phyloP scores from a whole-genome alignment of 805 yeast genomes.

The Teunomyces gatunensis region DNA sequence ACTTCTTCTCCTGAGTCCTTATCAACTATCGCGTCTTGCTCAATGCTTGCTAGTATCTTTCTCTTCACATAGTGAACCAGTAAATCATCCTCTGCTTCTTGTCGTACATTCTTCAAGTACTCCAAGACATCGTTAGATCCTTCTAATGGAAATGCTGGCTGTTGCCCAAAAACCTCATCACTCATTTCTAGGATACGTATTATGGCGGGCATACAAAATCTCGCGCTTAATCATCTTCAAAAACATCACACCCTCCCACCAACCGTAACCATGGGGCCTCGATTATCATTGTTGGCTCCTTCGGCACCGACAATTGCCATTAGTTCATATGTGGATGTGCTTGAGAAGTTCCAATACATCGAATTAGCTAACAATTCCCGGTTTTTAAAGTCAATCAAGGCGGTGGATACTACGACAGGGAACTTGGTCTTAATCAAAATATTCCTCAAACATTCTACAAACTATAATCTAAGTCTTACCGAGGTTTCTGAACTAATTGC shows the following conservation, averaged over 20 bases:
- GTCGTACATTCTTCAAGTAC: slow-evolving; percentile 28
- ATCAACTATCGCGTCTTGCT: slow-evolving; percentile 1
- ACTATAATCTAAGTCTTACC: slow-evolving; percentile 22
- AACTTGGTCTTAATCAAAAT: slow-evolving; percentile 70
- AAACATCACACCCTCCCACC: neutral
- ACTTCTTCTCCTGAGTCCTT: slow-evolving; percentile 4
- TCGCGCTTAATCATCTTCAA: neutral
- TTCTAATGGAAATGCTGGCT: slow-evolving; percentile 24
- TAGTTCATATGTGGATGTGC: slow-evolving; percentile 82
- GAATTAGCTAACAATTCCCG: slow-evolving; percentile 76
- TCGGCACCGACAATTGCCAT: slow-evolving; percentile 90
- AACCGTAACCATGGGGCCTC: slow-evolving; percentile 69
- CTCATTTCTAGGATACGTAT: neutral
- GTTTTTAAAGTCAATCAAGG: slow-evolving; percentile 82
- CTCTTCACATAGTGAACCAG: slow-evolving; percentile 10
- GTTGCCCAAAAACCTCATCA: slow-evolving; percentile 30
- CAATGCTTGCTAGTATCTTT: neutral
- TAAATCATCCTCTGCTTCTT: slow-evolving; percentile 28
- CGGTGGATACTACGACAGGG: slow-evolving; percentile 65
- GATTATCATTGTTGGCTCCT: slow-evolving; percentile 81
- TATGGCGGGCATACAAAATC: neutral
- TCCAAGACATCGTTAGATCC: slow-evolving; percentile 14
- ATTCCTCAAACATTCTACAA: slow-evolving; percentile 65
- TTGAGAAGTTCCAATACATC: slow-evolving; percentile 71
- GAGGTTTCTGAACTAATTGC: slow-evolving; percentile 25